phyloP scores from a whole-genome alignment of 352 stramenopile genomes.

The Phytopythium mirpurense region DNA sequence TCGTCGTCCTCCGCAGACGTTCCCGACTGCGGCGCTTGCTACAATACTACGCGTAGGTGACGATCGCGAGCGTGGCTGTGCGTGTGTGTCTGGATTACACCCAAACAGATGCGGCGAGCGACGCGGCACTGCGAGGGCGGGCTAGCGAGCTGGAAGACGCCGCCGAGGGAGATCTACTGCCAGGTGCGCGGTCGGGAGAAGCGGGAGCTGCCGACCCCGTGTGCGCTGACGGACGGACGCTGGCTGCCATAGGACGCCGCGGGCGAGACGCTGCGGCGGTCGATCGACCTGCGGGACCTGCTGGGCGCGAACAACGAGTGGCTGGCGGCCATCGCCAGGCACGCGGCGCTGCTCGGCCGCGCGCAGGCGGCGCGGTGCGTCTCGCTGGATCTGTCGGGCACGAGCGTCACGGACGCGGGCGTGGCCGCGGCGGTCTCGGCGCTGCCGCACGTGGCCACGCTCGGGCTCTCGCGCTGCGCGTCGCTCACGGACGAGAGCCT shows the following conservation, averaged over 20 bases:
- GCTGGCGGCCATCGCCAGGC: conserved; percentile 19
- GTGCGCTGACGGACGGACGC: too few relatives aligned
- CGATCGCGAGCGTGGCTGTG: background rate
- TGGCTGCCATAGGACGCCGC: conserved; percentile 18
- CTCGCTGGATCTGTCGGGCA: conserved; percentile 20
- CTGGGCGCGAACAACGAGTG: conserved; percentile 25
- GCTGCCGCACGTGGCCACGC: conserved; percentile 21
- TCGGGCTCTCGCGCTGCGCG: conserved; percentile 38
- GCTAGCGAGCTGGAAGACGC: conserved; percentile 15
- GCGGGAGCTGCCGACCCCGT: too few relatives aligned
- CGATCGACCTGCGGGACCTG: conserved; percentile 23
- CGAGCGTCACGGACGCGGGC: conserved; percentile 22
- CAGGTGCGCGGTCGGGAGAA: too few relatives aligned
- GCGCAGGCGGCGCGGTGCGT: conserved; percentile 6
- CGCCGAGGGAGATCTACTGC: conserved; percentile 26
- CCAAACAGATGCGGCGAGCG: conserved; percentile 19
- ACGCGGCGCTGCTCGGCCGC: conserved; percentile 9
- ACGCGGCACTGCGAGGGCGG: conserved; percentile 15
- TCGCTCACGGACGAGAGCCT: conserved; percentile 52
- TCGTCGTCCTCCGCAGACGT: background rate
- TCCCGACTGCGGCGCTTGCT: too few relatives aligned
- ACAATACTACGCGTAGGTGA: too few relatives aligned
- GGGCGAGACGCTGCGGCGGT: conserved; percentile 15
- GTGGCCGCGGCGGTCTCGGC: conserved; percentile 14
- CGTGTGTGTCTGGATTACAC: background rate